Evolutionary conservation across 345 rosid species (phyloP), one percentile per base, ranked within the genome.

Genomic region (Eutrema heterophyllum): DNA sequence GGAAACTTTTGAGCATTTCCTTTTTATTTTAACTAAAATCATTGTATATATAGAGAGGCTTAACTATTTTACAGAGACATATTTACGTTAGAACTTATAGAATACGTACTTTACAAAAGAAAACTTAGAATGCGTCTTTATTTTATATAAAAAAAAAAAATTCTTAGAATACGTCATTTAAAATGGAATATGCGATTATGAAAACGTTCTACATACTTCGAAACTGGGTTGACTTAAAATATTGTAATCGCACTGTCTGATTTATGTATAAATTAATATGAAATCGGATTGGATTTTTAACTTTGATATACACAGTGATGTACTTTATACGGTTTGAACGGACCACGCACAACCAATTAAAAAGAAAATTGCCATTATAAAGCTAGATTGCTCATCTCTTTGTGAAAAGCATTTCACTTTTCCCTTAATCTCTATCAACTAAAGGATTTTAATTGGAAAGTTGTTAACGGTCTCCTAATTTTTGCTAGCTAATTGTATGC

Each of bases 361-460:
- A 36, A 16, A 57, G 7, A 73, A 68, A 57, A 9, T 29, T 35
- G 24, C n/a, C 24, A 5, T 0, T 30, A 16, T 9, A 72, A 49
- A 50, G 33, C 21, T 67, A 46, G 30, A 60, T 11, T 68, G 69
- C 35, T 61, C 63, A 43, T 68, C 35, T 60, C 35, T 75, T 75
- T 68, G 64, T 53, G 57, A 68, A 68, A 75, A 75, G 79, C 64
- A 61, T 75, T 52, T 61, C 56, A 36, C 64, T 75, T 75, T 67
- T 11, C 32, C 54, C 29, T 49, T 75, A 67, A 44, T 75, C 41
- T 60, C 41, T 60, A 68, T 33, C 9, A 52, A 13, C 29, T 12
- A 57, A 53, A 46, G 51, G 15, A 38, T 44, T 61, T 33, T 43
- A 52, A 68, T 75, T 62, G 79, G 55, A 68, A 75, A 68, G 74